Base-by-base conservation (phyloP, 192 early-diverging fungal species). In the Coemansia sp. region DNA sequence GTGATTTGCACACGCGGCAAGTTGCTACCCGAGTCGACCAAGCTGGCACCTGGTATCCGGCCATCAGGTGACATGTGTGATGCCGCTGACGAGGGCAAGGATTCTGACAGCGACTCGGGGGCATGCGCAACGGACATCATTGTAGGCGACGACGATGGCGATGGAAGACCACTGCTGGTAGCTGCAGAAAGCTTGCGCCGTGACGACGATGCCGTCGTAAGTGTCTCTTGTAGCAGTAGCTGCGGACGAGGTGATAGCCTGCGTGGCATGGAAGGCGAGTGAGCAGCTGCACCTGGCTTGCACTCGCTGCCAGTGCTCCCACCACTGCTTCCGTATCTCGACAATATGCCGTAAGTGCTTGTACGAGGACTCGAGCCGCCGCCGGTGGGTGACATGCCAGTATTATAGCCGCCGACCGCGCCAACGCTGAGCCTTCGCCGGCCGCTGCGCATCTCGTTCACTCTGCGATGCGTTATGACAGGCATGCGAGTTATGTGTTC, bases 351-450 rank as follows among this genome's bases (percentile, higher is more conserved):
- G 15, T 27, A 45, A 3, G 55, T 33, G 19, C 22, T 11, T 43
- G 55, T 10, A 1, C 55, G 55, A 0, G 55, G 40, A 8, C 40
- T 56, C 13, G 24, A 39, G 55, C 55, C 19, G 17, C 38, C n/a
- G 34, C 52, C 27, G 40, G 24, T 14, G 13, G 33, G 17, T 27
- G 56, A 5, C 33, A 9, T 18, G 17, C 23, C 45, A 13, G 54
- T 15, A 30, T 30, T 30, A 49, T 67, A 60, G 25, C 53, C 48
- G n/a, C 68, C 64, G 46, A 67, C 61, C 22, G 61, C 68, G 39
- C 68, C 64, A 30, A 62, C 64, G 62, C 75, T 78, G 34, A 78
- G 75, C 68, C 75, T 65, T 61, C 75, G 68, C 61, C 75, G 75
- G 18, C 69, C 58, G 33, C 61, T 37, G 59, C 75, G 75, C 68